These are phyloP conservation scores for Canavalia gladiata DNA, from an alignment of 306 rosid genomes.

Conservation along the genomic window DNA sequence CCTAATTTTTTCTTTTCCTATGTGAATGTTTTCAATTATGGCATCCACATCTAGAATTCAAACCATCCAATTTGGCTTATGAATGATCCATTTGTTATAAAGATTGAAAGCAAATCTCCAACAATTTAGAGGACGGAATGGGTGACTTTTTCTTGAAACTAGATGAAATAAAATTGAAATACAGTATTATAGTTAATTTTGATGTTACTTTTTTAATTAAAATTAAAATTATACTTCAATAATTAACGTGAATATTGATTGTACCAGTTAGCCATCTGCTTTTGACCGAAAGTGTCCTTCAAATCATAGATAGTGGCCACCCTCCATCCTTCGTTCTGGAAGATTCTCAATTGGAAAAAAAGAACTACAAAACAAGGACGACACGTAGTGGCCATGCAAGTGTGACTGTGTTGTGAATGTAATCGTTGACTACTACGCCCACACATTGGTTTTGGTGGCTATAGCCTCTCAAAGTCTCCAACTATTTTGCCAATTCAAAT, in stretches of 20 bases:
- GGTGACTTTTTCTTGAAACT: neutral
- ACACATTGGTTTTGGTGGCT: neutral
- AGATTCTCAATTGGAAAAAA: constrained; percentile 6
- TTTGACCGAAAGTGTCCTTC: constrained; percentile 22
- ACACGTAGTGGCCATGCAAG: constrained; percentile 49
- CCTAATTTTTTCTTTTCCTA: too few relatives aligned
- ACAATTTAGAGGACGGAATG: neutral
- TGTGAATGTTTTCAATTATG: neutral
- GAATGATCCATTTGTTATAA: neutral
- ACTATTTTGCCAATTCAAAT: too few relatives aligned
- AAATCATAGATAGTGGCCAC: neutral
- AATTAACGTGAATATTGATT: too few relatives aligned
- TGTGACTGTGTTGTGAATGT: constrained; percentile 47
- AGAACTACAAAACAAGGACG: constrained; percentile 44
- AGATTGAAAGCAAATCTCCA: neutral
- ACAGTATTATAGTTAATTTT: too few relatives aligned
- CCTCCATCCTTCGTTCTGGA: neutral
- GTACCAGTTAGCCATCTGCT: neutral
- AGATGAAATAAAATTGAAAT: too few relatives aligned
- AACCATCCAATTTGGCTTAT: neutral
- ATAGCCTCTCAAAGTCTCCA: too few relatives aligned
- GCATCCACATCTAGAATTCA: neutral
- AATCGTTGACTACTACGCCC: constrained; percentile 2
- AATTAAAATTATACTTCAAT: too few relatives aligned
- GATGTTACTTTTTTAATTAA: too few relatives aligned